Conservation (phyloP, 345 rosid species). For the Dimocarpus longan region DNA sequence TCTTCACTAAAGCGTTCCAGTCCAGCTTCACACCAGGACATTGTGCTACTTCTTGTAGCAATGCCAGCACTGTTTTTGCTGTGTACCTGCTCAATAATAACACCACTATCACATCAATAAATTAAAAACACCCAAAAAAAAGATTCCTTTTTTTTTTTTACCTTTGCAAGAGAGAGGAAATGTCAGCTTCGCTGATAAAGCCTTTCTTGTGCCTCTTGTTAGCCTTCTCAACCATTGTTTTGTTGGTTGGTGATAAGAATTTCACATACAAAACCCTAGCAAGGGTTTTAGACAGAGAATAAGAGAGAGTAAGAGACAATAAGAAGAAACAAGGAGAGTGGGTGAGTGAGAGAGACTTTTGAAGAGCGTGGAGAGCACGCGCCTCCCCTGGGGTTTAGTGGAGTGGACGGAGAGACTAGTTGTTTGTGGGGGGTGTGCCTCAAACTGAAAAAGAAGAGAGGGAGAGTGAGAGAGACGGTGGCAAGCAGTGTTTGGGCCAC, state of each 20-base stretch:
- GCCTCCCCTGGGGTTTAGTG: conserved; percentile 6
- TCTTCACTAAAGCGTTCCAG: conserved; percentile 69
- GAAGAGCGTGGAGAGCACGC: conserved; percentile 36
- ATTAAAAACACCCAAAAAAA: background rate
- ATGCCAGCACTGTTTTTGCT: conserved; percentile 49
- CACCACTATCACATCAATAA: background rate
- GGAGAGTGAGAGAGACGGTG: background rate
- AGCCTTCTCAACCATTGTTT: conserved; percentile 48
- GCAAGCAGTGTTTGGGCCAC: background rate
- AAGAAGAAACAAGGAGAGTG: background rate
- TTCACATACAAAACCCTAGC: conserved; percentile 45
- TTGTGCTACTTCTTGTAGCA: conserved; percentile 67
- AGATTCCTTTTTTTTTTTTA: conserved; percentile 15
- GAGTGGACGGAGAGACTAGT: conserved; percentile 1
- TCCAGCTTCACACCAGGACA: conserved; percentile 49
- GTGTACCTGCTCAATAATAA: conserved; percentile 47
- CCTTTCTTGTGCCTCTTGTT: conserved; percentile 52
- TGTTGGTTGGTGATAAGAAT: conserved; percentile 19
- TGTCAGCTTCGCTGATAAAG: conserved; percentile 64
- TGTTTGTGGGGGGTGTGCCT: background rate
- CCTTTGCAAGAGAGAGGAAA: conserved; percentile 74
- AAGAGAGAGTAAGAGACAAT: background rate
- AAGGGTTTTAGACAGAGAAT: conserved; percentile 37
- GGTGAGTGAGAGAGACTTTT: conserved; percentile 7
- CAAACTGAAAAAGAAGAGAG: background rate